Evolutionary conservation across 2,329 filamentous ascomycete genomes (phyloP).

Genomic region (Aspergillus aculeatus): DNA sequence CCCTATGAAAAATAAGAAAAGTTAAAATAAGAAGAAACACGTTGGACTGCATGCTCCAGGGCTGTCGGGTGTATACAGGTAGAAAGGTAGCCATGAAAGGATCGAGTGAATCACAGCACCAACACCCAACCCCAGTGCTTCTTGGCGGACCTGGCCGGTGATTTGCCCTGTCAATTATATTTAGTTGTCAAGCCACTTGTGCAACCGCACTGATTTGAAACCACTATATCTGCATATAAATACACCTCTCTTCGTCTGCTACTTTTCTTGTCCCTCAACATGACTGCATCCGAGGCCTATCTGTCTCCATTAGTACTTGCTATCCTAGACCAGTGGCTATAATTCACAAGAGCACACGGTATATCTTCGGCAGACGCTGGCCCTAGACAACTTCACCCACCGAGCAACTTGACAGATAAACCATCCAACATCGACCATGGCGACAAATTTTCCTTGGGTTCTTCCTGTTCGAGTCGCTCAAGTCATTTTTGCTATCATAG

Average conservation of each 20-base stretch:
- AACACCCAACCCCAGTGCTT: background rate
- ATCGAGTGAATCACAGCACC: background rate
- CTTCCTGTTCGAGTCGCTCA: conserved; percentile 65
- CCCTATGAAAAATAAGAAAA: too few species aligned
- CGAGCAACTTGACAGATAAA: too few species aligned
- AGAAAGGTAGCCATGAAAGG: background rate
- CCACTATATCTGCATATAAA: background rate
- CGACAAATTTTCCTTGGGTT: conserved; percentile 25
- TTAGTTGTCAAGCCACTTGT: background rate
- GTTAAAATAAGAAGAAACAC: too few species aligned
- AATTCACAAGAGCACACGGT: background rate
- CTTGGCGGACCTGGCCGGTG: background rate
- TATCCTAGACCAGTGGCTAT: background rate
- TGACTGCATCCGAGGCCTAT: too few species aligned
- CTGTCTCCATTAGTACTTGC: too few species aligned
- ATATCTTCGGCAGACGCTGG: background rate
- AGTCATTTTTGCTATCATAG: conserved; percentile 67
- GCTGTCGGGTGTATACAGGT: background rate
- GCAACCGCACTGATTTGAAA: background rate
- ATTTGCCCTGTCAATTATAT: background rate
- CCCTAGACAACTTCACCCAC: too few species aligned
- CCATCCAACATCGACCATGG: conserved; percentile 6
- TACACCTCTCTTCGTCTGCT: too few species aligned
- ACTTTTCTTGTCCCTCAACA: too few species aligned
- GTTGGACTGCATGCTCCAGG: background rate